Evolutionary conservation across 2,329 filamentous ascomycete genomes (phyloP).

Genomic region (Fusarium sp.): DNA sequence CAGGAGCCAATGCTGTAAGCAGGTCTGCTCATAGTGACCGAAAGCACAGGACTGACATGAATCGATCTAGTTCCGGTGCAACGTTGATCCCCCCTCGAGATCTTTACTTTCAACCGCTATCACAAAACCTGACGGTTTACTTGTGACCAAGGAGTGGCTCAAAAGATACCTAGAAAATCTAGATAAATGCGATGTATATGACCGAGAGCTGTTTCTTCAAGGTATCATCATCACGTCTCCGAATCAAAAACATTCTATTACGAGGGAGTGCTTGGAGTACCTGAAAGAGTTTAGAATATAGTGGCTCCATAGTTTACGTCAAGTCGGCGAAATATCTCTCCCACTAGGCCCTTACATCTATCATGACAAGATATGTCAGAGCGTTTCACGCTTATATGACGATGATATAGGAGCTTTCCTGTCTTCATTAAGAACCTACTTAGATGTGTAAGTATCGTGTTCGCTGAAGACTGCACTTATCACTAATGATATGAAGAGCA

Average conservation of each 20-base stretch:
- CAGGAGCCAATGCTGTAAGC: not conserved
- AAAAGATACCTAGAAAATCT: fast-evolving
- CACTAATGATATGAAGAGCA: not conserved
- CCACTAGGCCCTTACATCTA: not conserved
- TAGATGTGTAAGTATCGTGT: no score
- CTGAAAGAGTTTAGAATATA: not conserved
- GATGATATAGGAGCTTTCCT: not conserved
- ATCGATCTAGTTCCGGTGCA: not conserved
- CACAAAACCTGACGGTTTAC: fast-evolving
- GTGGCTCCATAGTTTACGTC: not conserved
- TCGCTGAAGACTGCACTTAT: fast-evolving
- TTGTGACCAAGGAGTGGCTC: fast-evolving
- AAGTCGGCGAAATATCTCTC: not conserved
- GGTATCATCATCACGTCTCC: not conserved
- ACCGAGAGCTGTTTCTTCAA: not conserved
- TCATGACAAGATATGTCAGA: fast-evolving
- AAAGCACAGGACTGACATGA: not conserved
- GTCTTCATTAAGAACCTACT: no score
- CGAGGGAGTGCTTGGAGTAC: fast-evolving
- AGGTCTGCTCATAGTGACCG: not conserved
- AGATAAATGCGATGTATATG: not conserved
- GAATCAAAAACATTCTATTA: not conserved
- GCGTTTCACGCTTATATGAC: not conserved
- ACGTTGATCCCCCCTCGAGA: fast-evolving
- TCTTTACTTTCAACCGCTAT: fast-evolving